phyloP scores from a whole-genome alignment of 305 asterid genomes.

The Solanum hybrid region DNA sequence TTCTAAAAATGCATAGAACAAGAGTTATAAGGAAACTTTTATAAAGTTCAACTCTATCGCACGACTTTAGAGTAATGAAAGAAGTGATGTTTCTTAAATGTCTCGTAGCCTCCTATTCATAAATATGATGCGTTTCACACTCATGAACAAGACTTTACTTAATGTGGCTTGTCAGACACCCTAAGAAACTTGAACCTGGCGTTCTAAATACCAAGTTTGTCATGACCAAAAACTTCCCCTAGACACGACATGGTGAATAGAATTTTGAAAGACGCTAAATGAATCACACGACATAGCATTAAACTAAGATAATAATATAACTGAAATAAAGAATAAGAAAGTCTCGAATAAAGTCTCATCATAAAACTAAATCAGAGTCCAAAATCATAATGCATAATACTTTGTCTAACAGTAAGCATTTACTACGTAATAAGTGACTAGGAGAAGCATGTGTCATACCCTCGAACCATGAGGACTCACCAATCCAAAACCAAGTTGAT shows the following conservation, averaged over 20 bases:
- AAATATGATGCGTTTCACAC: background rate
- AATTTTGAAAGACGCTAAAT: too few relatives aligned
- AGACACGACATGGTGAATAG: background rate
- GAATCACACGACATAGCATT: background rate
- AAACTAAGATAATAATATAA: background rate
- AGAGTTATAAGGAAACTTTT: background rate
- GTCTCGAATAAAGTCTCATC: background rate
- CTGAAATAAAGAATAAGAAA: background rate
- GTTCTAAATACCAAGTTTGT: too few relatives aligned
- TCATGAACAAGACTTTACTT: background rate
- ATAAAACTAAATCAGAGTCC: background rate
- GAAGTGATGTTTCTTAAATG: background rate
- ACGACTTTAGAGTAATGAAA: background rate
- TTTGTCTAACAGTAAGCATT: too few relatives aligned
- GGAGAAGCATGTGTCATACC: background rate
- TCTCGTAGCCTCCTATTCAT: background rate
- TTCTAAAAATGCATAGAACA: background rate
- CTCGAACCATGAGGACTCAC: background rate
- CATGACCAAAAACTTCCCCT: background rate
- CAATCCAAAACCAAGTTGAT: background rate
- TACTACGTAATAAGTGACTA: background rate
- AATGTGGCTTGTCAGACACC: background rate
- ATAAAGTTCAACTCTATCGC: background rate
- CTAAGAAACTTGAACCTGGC: background rate
- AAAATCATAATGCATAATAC: background rate